Evolutionary conservation across 257 asterid genomes (phyloP), one percentile per base, ranked within the genome.

Genomic region (Henckelia pumila): DNA sequence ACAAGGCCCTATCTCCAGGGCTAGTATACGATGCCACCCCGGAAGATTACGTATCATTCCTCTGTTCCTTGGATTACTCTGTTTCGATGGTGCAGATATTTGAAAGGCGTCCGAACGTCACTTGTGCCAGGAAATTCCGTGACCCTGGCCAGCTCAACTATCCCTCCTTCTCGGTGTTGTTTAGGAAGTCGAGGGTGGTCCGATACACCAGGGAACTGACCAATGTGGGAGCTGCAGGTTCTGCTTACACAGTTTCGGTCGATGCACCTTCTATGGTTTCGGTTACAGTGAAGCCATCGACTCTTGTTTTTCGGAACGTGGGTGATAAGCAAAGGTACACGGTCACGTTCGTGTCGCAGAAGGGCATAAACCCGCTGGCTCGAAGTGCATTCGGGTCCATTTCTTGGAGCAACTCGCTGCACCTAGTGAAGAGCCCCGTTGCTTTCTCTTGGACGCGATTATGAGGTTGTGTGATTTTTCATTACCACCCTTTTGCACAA

Each of bases 141-240:
- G 84, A 86, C 56, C 97, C 97, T 0, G 93, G 97, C 21, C 93
- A 86, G 82, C 88, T 91, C 47, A 91, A 91, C 80, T 91, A 91
- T 57, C 97, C 97, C 0, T 91, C 95, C 0, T 91, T 91, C 82
- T 86, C 97, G 0, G 85, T 85, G 28, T 35, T 86, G 66, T 91
- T 91, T 0, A 83, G 84, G 75, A 81, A 76, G 68, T 82, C 96
- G 0, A 79, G 92, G 68, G 91, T 82, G 23, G 93, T 82, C 2
- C 63, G 89, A 28, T 91, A 88, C 85, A 80, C 89, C 28, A 82
- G 95, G 0, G 72, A 24, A 49, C 71, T 91, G 75, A 86, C 91
- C 13, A 91, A 91, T 24, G 97, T 91, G n/a, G 97, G 91, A n/a
- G 78, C 72, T 44, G 78, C 76, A 0, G 86, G 86, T 14, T 75